Base-by-base conservation (phyloP, 352 stramenopile genomes). In the Sclerospora graminicola region DNA sequence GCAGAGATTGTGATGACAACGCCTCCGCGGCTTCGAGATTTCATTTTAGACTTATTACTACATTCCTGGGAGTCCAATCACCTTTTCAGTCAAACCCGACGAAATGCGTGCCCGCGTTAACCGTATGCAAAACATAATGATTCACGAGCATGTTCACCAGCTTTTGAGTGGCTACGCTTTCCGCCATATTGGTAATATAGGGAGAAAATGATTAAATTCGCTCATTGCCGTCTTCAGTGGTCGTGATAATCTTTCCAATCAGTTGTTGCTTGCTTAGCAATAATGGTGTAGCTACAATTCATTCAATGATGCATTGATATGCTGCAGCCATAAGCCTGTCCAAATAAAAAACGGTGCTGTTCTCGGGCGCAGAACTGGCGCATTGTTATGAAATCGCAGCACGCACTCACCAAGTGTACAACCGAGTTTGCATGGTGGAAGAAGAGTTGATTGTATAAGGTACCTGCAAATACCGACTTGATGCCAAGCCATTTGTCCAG, bases 121-220 rank as follows among this genome's bases (percentile, higher is more conserved):
- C 66, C 0, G 68, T 65, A 39, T 82, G 66, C 1, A 71, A 74
- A 14, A 80, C 66, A 45, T 93, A 78, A 45, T 90, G 78, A 45
- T 93, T 93, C 69, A 93, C 84, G 24, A 93, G 50, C 69, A 87
- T 88, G 42, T 82, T 87, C 11, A 89, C 60, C 8, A 93, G 44
- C 38, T 86, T 82, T 44, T 89, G 76, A 8, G 81, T 77, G 28
- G 78, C 76, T 23, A 85, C 70, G 2, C 78, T 78, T 8, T 83
- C 73, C 6, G 73, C 65, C 44, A 76, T 53, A 3, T 64, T 64
- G 0, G 69, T 66, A 18, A 45, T 71, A 43, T 73, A n/a, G n/a
- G n/a, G n/a, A n/a, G n/a, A n/a, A n/a, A n/a, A n/a, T n/a, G n/a
- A n/a, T n/a, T n/a, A n/a, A 10, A 81, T 74, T 21, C 73, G 62